Evolutionary conservation across 75 land plant species (phyloP).

Genomic region (Pinus tabuliformis): DNA sequence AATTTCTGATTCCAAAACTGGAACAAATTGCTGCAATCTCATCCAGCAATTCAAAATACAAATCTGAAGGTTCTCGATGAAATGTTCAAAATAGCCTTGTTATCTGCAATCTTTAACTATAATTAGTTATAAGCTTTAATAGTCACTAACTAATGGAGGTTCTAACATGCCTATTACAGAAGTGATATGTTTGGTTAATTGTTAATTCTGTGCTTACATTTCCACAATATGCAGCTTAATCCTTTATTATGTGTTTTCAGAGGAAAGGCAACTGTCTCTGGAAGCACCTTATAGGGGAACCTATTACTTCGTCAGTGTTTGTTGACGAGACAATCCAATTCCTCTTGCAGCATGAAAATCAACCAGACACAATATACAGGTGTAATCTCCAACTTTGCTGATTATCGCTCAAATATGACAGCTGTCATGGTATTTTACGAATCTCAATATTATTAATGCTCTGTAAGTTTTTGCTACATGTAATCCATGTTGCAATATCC

Average conservation of each 20-base stretch:
- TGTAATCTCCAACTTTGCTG: conserved; percentile 7
- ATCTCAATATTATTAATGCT: not conserved
- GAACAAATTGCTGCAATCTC: not conserved
- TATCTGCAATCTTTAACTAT: not conserved
- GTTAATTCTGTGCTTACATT: not conserved
- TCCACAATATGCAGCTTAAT: not conserved
- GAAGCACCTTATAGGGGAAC: conserved; percentile 61
- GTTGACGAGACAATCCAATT: conserved; percentile 61
- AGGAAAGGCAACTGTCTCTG: conserved; percentile 50
- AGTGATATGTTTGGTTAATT: not conserved
- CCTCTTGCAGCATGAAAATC: conserved; percentile 19
- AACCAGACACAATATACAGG: conserved; percentile 13
- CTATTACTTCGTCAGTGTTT: conserved; percentile 76
- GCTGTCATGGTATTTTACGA: not conserved
- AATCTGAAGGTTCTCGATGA: not conserved
- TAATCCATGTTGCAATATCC: not conserved
- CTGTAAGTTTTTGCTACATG: not conserved
- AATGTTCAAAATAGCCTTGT: not conserved
- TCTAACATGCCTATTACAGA: not conserved
- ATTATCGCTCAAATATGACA: not conserved
- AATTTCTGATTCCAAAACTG: no score
- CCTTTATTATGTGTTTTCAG: conserved; percentile 22
- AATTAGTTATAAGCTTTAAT: not conserved
- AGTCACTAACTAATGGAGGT: not conserved
- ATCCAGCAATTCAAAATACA: not conserved